Percentiles rank a stretch among this genome's conserved stretches.
phyloP scores from a whole-genome alignment of 2,329 filamentous ascomycete genomes.

The Xylariaceae sp. region DNA sequence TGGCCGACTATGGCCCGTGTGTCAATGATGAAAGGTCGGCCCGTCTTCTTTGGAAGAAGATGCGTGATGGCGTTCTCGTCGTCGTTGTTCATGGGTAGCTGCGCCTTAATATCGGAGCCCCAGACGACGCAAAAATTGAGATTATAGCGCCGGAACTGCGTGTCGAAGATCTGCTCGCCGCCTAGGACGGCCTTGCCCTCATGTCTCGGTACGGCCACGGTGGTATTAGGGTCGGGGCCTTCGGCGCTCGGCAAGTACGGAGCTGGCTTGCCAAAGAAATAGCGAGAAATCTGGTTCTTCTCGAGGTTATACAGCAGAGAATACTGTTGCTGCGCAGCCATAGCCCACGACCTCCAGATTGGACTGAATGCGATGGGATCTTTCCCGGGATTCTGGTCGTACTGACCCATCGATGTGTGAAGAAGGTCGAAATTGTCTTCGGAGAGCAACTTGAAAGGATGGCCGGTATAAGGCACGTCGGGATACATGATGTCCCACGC shows the following conservation, averaged over 20 bases:
- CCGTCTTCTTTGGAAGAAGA: slow-evolving; percentile 36
- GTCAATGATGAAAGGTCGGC: slow-evolving; percentile 45
- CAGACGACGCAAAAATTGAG: slow-evolving; percentile 51
- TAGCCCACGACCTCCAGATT: slow-evolving; percentile 45
- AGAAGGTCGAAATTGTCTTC: slow-evolving; percentile 39
- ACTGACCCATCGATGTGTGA: slow-evolving; percentile 45
- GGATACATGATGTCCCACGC: slow-evolving; percentile 33
- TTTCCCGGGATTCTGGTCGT: slow-evolving; percentile 33
- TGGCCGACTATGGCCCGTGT: slow-evolving; percentile 50
- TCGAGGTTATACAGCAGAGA: slow-evolving; percentile 48
- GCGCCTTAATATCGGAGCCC: slow-evolving; percentile 46
- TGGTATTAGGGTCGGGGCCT: slow-evolving; percentile 14
- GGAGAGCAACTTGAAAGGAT: slow-evolving; percentile 47
- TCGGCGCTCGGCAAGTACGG: slow-evolving; percentile 24
- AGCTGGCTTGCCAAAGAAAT: slow-evolving; percentile 40
- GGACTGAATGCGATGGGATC: slow-evolving; percentile 37
- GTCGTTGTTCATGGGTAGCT: slow-evolving; percentile 41
- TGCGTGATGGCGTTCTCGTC: slow-evolving; percentile 44
- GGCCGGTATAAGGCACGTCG: slow-evolving; percentile 36
- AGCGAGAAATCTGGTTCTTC: slow-evolving; percentile 38
- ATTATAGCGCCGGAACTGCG: slow-evolving; percentile 46
- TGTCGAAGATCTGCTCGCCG: slow-evolving; percentile 40
- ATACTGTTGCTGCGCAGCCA: slow-evolving; percentile 45
- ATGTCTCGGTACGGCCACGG: slow-evolving; percentile 1
- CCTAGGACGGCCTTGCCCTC: slow-evolving; percentile 17